Conservation (phyloP, 176 grass and related monocot species). For the Ensete glaucum region DNA sequence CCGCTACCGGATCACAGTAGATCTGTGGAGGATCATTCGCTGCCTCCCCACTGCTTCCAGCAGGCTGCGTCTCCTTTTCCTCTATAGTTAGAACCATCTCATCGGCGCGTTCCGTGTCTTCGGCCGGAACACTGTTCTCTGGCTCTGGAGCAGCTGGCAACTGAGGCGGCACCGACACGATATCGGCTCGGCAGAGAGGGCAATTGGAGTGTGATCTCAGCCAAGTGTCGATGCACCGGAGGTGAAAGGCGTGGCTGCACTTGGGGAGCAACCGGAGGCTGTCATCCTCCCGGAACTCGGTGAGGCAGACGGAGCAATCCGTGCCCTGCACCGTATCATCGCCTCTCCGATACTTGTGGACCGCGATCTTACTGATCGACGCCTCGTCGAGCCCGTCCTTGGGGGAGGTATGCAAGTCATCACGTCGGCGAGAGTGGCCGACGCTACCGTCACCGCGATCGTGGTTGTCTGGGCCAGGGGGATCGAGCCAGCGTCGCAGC, state of each 20-base stretch:
- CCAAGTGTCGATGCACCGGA: constrained; percentile 90
- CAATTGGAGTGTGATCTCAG: constrained; percentile 21
- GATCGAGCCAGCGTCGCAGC: constrained; percentile 21
- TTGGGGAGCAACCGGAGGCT: constrained; percentile 67
- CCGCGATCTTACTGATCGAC: background rate
- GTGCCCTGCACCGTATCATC: background rate
- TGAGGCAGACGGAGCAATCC: constrained; percentile 35
- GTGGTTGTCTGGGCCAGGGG: background rate
- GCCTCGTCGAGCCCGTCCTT: constrained; percentile 42
- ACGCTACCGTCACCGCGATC: background rate
- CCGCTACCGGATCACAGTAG: background rate
- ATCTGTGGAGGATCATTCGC: background rate
- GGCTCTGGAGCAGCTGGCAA: background rate
- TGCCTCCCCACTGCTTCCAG: background rate
- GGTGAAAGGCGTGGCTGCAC: constrained; percentile 95
- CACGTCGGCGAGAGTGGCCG: constrained; percentile 14
- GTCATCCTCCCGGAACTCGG: constrained; percentile 70
- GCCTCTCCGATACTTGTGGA: background rate
- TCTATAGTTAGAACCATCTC: background rate
- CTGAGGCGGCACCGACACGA: background rate
- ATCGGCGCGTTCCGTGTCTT: background rate
- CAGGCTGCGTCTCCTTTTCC: background rate
- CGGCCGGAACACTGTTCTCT: background rate
- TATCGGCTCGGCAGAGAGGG: constrained; percentile 9
- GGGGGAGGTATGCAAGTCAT: constrained; percentile 31